These are phyloP conservation scores for Calendula officinalis DNA, from an alignment of 129 eudicot genomes.

Conservation along the genomic window DNA sequence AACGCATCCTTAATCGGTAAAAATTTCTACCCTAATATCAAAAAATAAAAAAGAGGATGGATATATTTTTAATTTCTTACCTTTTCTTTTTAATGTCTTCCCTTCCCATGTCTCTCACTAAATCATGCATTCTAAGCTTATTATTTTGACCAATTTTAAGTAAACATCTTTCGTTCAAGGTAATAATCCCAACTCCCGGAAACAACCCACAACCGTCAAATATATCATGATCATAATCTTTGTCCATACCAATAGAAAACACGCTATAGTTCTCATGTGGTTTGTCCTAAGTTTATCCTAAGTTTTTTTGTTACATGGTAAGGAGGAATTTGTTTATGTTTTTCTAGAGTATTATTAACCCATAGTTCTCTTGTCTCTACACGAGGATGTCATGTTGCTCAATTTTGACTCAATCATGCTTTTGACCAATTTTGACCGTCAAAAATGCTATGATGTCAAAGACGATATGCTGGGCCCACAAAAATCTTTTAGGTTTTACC, in stretches of 20 bases:
- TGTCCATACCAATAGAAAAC: slow-evolving; percentile 32
- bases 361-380: slow-evolving; percentile 10
- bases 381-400: too few species aligned
- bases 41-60: too few species aligned
- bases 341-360: slow-evolving; percentile 11
- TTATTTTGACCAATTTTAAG: slow-evolving; percentile 3
- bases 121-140: slow-evolving; percentile 36
- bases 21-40: too few species aligned
- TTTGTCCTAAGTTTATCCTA: slow-evolving; percentile 25
- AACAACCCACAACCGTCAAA: slow-evolving; percentile 19
- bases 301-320: slow-evolving; percentile 17
- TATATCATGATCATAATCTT: slow-evolving; percentile 1
- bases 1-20: too few species aligned
- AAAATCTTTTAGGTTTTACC: too few species aligned
- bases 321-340: slow-evolving; percentile 15
- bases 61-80: too few species aligned
- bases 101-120: slow-evolving; percentile 39
- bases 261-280: slow-evolving; percentile 27
- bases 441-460: too few species aligned
- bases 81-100: too few species aligned
- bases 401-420: too few species aligned
- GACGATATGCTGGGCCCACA: too few species aligned
- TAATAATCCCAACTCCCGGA: slow-evolving; percentile 23
- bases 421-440: too few species aligned
- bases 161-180: slow-evolving; percentile 18